Conservation (phyloP, 2,329 filamentous ascomycete genomes). For the Bipolaris zeicola region DNA sequence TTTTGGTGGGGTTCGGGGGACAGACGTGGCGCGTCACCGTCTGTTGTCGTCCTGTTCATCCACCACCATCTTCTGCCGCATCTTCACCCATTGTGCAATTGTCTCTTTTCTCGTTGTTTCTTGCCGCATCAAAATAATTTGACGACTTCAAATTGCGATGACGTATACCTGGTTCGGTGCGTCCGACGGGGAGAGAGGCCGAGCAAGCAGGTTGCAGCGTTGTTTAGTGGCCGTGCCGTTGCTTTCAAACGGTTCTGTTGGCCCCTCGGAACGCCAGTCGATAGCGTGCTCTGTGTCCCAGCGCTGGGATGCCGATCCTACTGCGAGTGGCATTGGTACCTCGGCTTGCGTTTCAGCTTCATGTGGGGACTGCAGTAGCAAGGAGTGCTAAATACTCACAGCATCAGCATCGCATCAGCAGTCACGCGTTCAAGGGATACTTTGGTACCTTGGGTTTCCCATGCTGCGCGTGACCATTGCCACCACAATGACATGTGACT, state of each 20-base stretch:
- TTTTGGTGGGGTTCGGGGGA: slow-evolving; percentile 4
- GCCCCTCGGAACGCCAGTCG: not conserved
- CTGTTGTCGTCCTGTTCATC: too few relatives aligned
- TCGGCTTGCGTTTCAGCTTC: not conserved
- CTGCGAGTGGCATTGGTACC: not conserved
- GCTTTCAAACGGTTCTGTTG: not conserved
- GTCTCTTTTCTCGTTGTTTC: too few relatives aligned
- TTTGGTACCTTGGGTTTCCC: not conserved
- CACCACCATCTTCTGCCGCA: too few relatives aligned
- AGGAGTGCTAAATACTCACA: not conserved
- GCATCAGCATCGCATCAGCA: not conserved
- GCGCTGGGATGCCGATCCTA: not conserved
- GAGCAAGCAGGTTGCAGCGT: not conserved
- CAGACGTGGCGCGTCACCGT: slow-evolving; percentile 11
- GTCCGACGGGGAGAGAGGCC: not conserved
- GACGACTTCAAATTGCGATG: not conserved
- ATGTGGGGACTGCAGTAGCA: not conserved
- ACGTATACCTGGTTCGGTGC: not conserved
- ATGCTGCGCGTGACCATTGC: not conserved
- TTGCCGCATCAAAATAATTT: too few relatives aligned
- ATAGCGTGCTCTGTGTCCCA: not conserved
- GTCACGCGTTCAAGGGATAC: not conserved
- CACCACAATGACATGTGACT: not conserved
- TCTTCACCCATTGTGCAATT: too few relatives aligned
- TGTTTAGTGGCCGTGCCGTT: not conserved